Conservation (phyloP, 331 rosid genomes). For the Telfairia occidentalis region DNA sequence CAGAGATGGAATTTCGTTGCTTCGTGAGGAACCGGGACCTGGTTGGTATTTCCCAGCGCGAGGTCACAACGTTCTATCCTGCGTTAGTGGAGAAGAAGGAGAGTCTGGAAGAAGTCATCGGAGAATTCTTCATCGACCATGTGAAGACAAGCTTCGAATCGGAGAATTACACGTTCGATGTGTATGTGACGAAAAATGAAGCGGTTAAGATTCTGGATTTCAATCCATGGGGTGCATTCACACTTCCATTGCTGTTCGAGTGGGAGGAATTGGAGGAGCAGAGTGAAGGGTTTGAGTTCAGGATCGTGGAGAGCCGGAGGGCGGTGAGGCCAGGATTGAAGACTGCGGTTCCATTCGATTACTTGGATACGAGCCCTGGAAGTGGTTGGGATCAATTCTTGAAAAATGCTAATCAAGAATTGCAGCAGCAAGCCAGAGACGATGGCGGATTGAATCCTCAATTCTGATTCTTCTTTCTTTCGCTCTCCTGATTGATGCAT, state of each 20-base stretch:
- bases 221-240: conserved; percentile 71
- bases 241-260: conserved; percentile 55
- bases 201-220: conserved; percentile 63
- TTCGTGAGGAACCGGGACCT: conserved; percentile 35
- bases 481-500: too few species aligned
- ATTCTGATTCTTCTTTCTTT: background rate
- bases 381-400: conserved; percentile 85
- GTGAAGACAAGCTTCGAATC: conserved; percentile 40
- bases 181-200: conserved; percentile 40
- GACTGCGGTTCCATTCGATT: conserved; percentile 78
- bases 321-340: conserved; percentile 75
- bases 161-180: conserved; percentile 58
- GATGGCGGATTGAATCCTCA: conserved; percentile 8
- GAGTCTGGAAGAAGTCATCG: conserved; percentile 19
- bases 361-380: conserved; percentile 55
- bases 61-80: conserved; percentile 72
- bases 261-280: conserved; percentile 61
- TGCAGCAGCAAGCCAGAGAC: conserved; percentile 31
- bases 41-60: conserved; percentile 66
- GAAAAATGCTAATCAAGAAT: conserved; percentile 55
- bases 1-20: conserved; percentile 79
- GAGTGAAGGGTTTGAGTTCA: conserved; percentile 26
- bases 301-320: conserved; percentile 62
- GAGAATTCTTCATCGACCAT: conserved; percentile 26
- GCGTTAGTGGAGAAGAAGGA: conserved; percentile 34